These are phyloP conservation scores for Phlegmacium glaucopus DNA, from an alignment of 768 basidiomycete genomes.

Conservation along the genomic window DNA sequence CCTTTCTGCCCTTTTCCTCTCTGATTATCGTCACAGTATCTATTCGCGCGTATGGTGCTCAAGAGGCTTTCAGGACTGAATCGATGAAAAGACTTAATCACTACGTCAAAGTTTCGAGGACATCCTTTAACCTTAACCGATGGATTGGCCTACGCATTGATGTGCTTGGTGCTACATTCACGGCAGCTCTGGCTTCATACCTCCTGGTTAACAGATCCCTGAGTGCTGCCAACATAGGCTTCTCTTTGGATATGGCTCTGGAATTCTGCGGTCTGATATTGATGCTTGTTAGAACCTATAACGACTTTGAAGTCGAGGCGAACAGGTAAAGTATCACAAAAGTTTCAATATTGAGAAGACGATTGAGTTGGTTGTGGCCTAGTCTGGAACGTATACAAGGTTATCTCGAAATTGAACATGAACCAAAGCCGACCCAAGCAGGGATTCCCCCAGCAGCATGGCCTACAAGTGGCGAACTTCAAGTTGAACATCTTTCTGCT, in stretches of 20 bases:
- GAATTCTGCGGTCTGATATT: conserved; percentile 58
- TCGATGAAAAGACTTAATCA: conserved; percentile 52
- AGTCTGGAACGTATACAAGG: conserved; percentile 66
- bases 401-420: conserved; percentile 58
- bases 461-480: conserved; percentile 57
- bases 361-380: neutral
- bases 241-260: conserved; percentile 58
- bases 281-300: conserved; percentile 41
- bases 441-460: conserved; percentile 64
- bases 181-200: conserved; percentile 51
- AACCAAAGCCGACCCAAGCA: conserved; percentile 35
- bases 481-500: conserved; percentile 53
- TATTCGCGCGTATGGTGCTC: conserved; percentile 65
- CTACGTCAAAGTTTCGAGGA: conserved; percentile 41
- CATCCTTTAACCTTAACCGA: conserved; percentile 52
- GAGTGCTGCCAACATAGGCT: conserved; percentile 42
- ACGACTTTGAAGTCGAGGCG: conserved; percentile 43
- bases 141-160: conserved; percentile 54
- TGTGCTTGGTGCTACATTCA: conserved; percentile 53
- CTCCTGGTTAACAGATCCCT: conserved; percentile 38
- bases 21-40: conserved; percentile 31
- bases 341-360: neutral
- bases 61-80: conserved; percentile 45
- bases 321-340: conserved; percentile 34
- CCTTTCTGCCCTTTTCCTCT: neutral